Evolutionary conservation across 345 rosid species (phyloP), one percentile per base, ranked within the genome.

Genomic region (Euphorbia lathyris): DNA sequence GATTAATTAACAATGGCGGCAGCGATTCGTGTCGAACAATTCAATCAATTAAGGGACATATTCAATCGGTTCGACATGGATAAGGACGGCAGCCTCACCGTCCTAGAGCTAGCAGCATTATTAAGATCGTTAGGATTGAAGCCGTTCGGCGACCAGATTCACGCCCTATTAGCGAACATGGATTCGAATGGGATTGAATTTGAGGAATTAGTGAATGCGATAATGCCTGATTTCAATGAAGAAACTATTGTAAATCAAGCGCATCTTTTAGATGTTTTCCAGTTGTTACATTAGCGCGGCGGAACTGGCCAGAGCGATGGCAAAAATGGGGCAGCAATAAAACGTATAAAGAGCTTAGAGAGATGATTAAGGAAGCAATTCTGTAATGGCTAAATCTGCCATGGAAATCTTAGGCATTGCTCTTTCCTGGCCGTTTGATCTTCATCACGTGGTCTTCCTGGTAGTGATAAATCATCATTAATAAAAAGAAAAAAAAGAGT

Each of bases 311-410:
- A 91, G 96, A 1, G 76, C 90, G 0, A 89, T 89, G 97, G 92
- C 98, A 30, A 89, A 93, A 67, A 85, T 93, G 94, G 93, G 98
- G 2, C 94, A 91, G 40, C 95, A 93, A 0, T 80, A n/a, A 89
- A 57, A 88, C 96, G 19, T 91, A 85, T 45, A 78, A 58, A 67
- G 96, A 93, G 75, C 72, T 93, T 3, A 79, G 80, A 16, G 96
- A 91, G 76, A 89, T 91, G 92, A 86, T 93, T 53, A 76, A 73
- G 75, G 92, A 93, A 70, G 96, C 96, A 1, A 97, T 14, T 58
- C 92, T 1, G 81, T 88, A 9, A 88, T 89, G 97, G 94, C 92
- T 0, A 91, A 78, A 61, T 91, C 97, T 0, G 83, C 87, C 32
- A 71, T 76, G 16, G 84, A 83, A 1, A 79, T 83, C 25, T 79